Evolutionary conservation across 1,284 basidiomycete species (phyloP), one percentile per base, ranked within the genome.

Genomic region (Tylopilus sp.): DNA sequence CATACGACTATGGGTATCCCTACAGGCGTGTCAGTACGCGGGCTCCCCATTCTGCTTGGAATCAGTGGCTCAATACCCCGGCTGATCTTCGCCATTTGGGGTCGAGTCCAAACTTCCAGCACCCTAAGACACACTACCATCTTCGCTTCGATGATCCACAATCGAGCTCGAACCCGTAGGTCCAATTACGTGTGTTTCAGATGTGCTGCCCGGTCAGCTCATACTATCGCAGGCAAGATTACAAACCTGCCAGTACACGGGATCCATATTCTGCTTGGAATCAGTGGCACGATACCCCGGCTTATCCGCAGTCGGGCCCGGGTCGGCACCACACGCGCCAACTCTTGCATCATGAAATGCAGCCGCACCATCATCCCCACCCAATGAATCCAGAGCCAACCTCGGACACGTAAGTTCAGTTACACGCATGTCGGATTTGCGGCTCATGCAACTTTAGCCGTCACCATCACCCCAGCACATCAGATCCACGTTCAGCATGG

Each of bases 291-390:
- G 34, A 44, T 2, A 11, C 43, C 12, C 11, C 49, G 15, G 34
- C 38, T 37, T 52, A 60, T 50, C 58, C 36, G 6, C 55, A 35
- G 48, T 53, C 59, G 18, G 53, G 39, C 10, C 63, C 63, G 4
- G 63, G 65, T 21, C 63, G 66, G 9, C 66, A 65, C 50, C 49
- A 66, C 44, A 59, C 66, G 12, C 57, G 9, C 33, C 59, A 60
- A 15, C 51, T 55, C 21, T 3, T 48, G 19, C 33, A 49, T 34
- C 28, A 46, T 1, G 51, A 57, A 23, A 43, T 39, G 30, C 52
- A 37, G 33, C 26, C 50, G 12, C 53, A 52, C 29, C 45, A 52
- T 35, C 46, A 48, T 12, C 25, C 18, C 23, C 62, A 16, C 25
- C 52, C 49, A 34, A 11, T 16, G 11, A 34, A 18, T 34, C 33